Conservation (phyloP, 768 basidiomycete genomes). For the Terana coerulea region DNA sequence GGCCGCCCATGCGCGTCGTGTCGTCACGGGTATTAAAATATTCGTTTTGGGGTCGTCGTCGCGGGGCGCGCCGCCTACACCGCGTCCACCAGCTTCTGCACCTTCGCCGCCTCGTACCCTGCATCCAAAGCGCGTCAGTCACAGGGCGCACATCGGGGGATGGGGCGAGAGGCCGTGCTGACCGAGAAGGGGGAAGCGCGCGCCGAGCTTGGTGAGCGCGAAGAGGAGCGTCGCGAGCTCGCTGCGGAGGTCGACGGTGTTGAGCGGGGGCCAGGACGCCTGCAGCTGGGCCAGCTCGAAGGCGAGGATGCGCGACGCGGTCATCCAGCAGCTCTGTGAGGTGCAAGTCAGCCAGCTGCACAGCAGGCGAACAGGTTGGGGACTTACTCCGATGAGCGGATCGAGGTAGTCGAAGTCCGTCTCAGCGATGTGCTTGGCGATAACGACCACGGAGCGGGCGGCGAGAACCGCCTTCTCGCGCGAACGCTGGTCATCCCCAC, state of each 20-base stretch:
- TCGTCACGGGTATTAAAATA: slow-evolving; percentile 8
- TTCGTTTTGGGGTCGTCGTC: not conserved
- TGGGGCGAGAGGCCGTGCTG: slow-evolving; percentile 11
- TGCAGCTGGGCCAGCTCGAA: slow-evolving; percentile 63
- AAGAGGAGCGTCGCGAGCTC: slow-evolving; percentile 60
- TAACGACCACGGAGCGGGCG: slow-evolving; percentile 53
- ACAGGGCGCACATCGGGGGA: slow-evolving; percentile 8
- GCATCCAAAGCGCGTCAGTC: slow-evolving; percentile 11
- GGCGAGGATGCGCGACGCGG: slow-evolving; percentile 61
- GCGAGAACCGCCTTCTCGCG: slow-evolving; percentile 60
- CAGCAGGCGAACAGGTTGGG: not conserved
- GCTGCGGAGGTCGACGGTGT: slow-evolving; percentile 53
- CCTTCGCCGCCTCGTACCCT: slow-evolving; percentile 27
- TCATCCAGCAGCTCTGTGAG: slow-evolving; percentile 66
- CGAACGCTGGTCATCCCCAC: slow-evolving; percentile 53
- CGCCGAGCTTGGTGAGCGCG: slow-evolving; percentile 58
- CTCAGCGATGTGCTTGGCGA: slow-evolving; percentile 62
- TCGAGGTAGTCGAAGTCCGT: slow-evolving; percentile 70
- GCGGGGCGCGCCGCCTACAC: not conserved
- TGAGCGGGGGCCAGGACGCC: slow-evolving; percentile 55
- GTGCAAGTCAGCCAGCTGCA: not conserved
- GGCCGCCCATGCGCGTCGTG: slow-evolving; percentile 8
- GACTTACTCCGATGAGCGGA: slow-evolving; percentile 69
- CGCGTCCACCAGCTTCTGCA: slow-evolving; percentile 26
- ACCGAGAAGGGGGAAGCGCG: slow-evolving; percentile 58